Evolutionary conservation across 1,139 yeast species (phyloP).

Genomic region (Candida labiduridarum): DNA sequence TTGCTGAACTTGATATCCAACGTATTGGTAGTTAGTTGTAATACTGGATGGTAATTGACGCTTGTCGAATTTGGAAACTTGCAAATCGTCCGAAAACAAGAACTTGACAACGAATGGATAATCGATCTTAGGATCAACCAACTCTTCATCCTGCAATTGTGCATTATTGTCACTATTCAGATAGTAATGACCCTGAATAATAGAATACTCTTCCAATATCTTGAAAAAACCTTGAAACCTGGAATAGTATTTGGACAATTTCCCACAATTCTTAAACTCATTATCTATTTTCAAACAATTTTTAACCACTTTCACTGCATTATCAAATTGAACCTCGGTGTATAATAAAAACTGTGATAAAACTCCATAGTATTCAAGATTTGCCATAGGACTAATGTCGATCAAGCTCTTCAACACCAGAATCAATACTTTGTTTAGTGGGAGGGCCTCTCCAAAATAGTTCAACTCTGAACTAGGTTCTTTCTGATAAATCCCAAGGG

Average conservation of each 20-base stretch:
- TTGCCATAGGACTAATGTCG: conserved; percentile 32
- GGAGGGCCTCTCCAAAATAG: conserved; percentile 14
- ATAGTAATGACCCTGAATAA: conserved; percentile 39
- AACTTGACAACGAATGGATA: conserved; percentile 25
- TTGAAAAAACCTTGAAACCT: conserved; percentile 34
- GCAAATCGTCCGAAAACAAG: conserved; percentile 29
- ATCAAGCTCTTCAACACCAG: conserved; percentile 29
- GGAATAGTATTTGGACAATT: conserved; percentile 46
- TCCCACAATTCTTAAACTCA: conserved; percentile 59
- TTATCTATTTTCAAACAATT: conserved; percentile 72
- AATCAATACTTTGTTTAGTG: conserved; percentile 25
- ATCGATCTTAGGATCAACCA: conserved; percentile 25
- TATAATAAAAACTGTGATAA: conserved; percentile 49
- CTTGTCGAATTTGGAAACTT: conserved; percentile 35
- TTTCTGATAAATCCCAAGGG: conserved; percentile 18
- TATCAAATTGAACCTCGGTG: conserved; percentile 53
- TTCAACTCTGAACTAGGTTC: conserved; percentile 14
- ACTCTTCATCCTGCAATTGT: conserved; percentile 18
- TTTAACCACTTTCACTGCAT: conserved; percentile 52
- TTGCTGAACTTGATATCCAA: conserved; percentile 23
- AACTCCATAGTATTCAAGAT: conserved; percentile 31
- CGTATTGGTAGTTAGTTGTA: conserved; percentile 37
- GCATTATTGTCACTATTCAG: conserved; percentile 17
- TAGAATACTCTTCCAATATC: conserved; percentile 48
- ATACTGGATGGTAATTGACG: conserved; percentile 26